Evolutionary conservation across 2,329 filamentous ascomycete species (phyloP).

Genomic region (Proliferodiscus dingleyae): DNA sequence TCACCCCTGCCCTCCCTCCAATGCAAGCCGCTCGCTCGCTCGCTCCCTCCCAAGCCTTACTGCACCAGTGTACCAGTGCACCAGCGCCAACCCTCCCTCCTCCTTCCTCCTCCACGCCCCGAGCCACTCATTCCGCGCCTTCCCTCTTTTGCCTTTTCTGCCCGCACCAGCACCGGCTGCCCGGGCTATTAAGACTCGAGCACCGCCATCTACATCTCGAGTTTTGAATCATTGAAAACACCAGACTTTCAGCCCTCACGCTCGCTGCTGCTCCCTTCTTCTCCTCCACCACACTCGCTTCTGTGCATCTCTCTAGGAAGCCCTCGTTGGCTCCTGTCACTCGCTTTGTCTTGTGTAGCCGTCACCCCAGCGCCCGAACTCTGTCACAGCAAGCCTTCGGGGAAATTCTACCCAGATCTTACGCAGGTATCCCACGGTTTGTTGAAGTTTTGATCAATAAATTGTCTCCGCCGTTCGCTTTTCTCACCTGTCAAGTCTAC

Average conservation of each 20-base stretch:
- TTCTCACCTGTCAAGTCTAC: background rate
- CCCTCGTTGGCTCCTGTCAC: conserved; percentile 72
- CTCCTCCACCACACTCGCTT: conserved; percentile 29
- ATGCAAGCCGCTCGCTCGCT: background rate
- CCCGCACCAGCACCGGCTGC: conserved; percentile 12
- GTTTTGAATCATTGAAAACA: conserved; percentile 16
- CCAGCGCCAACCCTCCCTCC: conserved; percentile 10
- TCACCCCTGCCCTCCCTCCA: background rate
- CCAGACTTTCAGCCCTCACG: conserved; percentile 9
- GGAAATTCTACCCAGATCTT: conserved; percentile 20
- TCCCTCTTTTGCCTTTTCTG: conserved; percentile 21
- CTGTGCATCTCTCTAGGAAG: conserved; percentile 49
- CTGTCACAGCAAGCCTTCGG: conserved; percentile 28
- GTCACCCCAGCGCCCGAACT: conserved; percentile 27
- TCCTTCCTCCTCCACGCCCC: conserved; percentile 10
- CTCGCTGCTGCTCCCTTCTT: conserved; percentile 9
- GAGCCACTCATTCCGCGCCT: conserved; percentile 1
- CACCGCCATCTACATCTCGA: conserved; percentile 25
- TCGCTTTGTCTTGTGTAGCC: conserved; percentile 46
- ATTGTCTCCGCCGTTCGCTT: conserved; percentile 9
- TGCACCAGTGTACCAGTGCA: too few relatives aligned
- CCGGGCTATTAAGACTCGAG: conserved; percentile 25
- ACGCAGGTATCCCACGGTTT: conserved; percentile 16
- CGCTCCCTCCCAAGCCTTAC: too few relatives aligned
- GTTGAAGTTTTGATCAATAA: conserved; percentile 4